A percentile compares a stretch with the other conserved stretches of the same genome.
Evolutionary conservation across 1,139 yeast genomes (phyloP).

Genomic region (Pneumocystis canis): DNA sequence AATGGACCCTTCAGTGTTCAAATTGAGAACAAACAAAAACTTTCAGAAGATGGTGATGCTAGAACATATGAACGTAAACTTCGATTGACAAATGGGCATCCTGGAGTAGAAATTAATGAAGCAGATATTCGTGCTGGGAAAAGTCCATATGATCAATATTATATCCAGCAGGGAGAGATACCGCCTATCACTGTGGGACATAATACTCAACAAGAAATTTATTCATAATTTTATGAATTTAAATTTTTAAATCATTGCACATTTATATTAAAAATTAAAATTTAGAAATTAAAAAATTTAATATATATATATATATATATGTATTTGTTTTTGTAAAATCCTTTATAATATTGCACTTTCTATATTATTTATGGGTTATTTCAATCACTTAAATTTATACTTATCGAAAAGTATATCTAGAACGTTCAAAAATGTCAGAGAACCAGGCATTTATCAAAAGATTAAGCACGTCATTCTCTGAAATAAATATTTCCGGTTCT

Average conservation of each 20-base stretch:
- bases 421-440: not conserved
- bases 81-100: constrained; percentile 23
- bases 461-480: not conserved
- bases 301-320: not conserved
- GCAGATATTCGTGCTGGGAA: constrained; percentile 5
- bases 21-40: constrained; percentile 8
- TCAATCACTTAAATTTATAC: not conserved
- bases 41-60: constrained; percentile 10
- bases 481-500: not conserved
- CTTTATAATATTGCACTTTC: not conserved
- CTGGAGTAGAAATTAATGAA: constrained; percentile 23
- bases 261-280: no score
- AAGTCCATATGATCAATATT: constrained; percentile 8
- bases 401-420: not conserved
- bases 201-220: not conserved
- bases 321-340: not conserved
- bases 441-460: not conserved
- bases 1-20: constrained; percentile 24
- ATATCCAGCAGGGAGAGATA: constrained; percentile 6
- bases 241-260: not conserved
- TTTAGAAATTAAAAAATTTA: no score
- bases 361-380: not conserved
- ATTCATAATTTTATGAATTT: not conserved
- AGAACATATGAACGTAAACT: constrained; percentile 15
- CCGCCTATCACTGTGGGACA: constrained; percentile 1